A percentile compares a stretch with the other conserved stretches of the same genome.
Conservation (phyloP, 768 basidiomycete species). For the Pholiota conissans region DNA sequence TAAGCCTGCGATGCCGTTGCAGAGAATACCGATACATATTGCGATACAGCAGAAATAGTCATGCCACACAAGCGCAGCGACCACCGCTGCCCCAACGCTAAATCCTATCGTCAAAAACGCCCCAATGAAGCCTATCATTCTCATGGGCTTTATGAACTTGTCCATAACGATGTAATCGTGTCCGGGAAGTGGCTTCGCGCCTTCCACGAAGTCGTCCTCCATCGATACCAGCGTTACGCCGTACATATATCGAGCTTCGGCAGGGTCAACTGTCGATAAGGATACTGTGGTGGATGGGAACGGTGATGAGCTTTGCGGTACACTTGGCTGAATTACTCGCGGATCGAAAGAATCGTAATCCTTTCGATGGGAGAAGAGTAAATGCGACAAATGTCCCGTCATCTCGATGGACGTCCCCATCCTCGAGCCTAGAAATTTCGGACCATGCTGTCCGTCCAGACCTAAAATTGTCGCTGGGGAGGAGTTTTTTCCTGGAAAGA, state of each 20-base stretch:
- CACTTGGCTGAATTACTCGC: too few relatives aligned
- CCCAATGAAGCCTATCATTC: background rate
- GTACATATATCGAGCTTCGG: too few relatives aligned
- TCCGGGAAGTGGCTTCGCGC: too few relatives aligned
- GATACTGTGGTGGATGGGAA: background rate
- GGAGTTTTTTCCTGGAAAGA: slow-evolving; percentile 3
- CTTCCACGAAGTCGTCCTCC: too few relatives aligned
- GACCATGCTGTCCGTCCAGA: slow-evolving; percentile 4
- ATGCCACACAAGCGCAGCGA: background rate
- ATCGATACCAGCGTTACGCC: too few relatives aligned
- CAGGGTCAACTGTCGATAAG: too few relatives aligned
- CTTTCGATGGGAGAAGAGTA: slow-evolving; percentile 3
- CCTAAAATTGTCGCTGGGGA: slow-evolving; percentile 6
- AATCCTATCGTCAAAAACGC: background rate
- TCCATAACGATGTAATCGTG: background rate
- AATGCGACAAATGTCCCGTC: slow-evolving; percentile 8
- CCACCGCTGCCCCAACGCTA: background rate
- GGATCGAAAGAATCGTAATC: background rate
- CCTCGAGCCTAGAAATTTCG: slow-evolving; percentile 3
- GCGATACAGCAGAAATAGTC: background rate
- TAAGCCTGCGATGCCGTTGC: background rate
- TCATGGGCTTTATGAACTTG: background rate
- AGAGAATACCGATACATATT: background rate
- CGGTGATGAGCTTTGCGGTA: background rate
- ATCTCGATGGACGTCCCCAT: background rate